Conservation (phyloP, 163 green algal species). For the Smithsoniella earleae region DNA sequence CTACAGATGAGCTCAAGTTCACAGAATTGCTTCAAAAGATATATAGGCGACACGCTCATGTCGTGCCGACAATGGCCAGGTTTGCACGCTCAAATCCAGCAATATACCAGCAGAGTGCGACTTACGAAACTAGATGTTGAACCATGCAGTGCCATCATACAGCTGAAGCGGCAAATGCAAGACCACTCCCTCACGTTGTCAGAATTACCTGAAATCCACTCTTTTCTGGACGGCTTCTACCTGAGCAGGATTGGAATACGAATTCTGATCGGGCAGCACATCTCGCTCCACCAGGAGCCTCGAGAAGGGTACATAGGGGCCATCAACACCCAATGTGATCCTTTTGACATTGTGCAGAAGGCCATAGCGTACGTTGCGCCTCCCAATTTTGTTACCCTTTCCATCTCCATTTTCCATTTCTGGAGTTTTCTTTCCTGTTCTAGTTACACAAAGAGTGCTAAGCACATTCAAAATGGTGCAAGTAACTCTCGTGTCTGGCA, state of each 20-base stretch:
- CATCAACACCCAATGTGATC: conserved; percentile 75
- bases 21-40: conserved; percentile 49
- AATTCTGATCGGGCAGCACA: conserved; percentile 95
- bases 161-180: conserved; percentile 42
- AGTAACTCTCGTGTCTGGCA: too few relatives aligned
- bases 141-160: conserved; percentile 33
- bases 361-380: neutral
- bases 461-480: too few relatives aligned
- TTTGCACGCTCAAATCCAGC: neutral
- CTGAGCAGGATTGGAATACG: conserved; percentile 96
- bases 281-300: conserved; percentile 80
- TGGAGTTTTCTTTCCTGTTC: too few relatives aligned
- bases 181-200: conserved; percentile 41
- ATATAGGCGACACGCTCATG: conserved; percentile 68
- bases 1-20: conserved; percentile 75
- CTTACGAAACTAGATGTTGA: too few relatives aligned
- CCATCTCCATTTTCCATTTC: too few relatives aligned
- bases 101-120: too few relatives aligned
- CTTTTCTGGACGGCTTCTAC: conserved; percentile 96
- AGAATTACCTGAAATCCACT: conserved; percentile 87
- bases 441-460: too few relatives aligned
- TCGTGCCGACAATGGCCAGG: conserved; percentile 90
- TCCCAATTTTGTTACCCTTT: too few relatives aligned
- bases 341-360: conserved; percentile 31
- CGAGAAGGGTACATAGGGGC: conserved; percentile 79